phyloP scores from a whole-genome alignment of 73 alveolate genomes.

The Paramecium sexaurelia region DNA sequence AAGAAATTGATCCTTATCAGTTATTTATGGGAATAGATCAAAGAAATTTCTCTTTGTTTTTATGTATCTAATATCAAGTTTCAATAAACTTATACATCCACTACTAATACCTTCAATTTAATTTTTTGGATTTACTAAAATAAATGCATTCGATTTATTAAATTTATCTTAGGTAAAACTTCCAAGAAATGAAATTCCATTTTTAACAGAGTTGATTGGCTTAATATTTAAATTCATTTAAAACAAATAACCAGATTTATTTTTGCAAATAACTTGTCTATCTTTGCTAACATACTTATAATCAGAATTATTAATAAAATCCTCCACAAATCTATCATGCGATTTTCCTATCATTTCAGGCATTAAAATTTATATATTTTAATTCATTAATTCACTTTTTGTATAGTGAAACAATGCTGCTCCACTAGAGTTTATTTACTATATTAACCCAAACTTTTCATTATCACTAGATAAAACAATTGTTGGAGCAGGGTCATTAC shows the following conservation, averaged over 20 bases:
- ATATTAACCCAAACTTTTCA: slow-evolving; percentile 24
- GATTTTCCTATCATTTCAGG: slow-evolving; percentile 28
- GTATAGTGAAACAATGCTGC: slow-evolving; percentile 26
- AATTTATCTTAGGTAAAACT: not conserved
- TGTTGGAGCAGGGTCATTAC: slow-evolving; percentile 23
- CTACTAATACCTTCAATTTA: not conserved
- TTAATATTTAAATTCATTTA: not conserved
- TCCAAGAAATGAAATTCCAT: slow-evolving; percentile 22
- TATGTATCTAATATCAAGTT: not conserved
- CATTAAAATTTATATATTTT: not conserved
- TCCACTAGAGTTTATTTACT: not conserved
- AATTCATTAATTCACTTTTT: slow-evolving; percentile 20
- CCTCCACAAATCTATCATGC: slow-evolving; percentile 39
- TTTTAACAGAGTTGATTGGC: slow-evolving; percentile 40
- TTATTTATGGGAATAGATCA: not conserved
- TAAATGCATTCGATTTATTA: not conserved
- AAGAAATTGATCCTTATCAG: not conserved
- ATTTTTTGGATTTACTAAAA: not conserved
- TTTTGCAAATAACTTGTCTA: not conserved
- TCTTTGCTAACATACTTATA: slow-evolving; percentile 3
- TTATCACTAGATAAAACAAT: slow-evolving; percentile 15
- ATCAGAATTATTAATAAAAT: not conserved
- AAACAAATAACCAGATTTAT: not conserved
- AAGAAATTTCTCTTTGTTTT: not conserved
- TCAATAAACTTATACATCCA: not conserved